These are phyloP conservation scores for Phytophthora constricta DNA, from an alignment of 352 stramenopile species.

Conservation along the genomic window DNA sequence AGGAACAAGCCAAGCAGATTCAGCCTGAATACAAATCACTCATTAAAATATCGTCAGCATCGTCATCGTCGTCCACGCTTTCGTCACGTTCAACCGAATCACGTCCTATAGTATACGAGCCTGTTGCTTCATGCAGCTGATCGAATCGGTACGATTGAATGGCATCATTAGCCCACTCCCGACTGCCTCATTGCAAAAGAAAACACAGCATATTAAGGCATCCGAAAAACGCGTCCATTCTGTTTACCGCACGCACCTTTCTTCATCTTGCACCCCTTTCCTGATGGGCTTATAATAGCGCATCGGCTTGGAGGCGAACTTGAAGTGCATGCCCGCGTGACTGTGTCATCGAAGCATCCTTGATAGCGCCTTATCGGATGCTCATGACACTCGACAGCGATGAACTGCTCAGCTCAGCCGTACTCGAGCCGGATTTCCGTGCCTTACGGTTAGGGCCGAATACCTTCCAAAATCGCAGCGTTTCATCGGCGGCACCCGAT, in stretches of 20 bases:
- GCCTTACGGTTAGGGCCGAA: conserved; percentile 92
- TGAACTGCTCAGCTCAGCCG: conserved; percentile 63
- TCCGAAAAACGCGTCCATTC: conserved; percentile 6
- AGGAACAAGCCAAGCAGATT: neutral
- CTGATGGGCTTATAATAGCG: conserved; percentile 7
- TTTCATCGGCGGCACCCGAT: conserved; percentile 98
- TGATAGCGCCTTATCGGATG: conserved; percentile 62
- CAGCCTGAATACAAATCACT: conserved; percentile 24
- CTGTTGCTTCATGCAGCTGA: conserved; percentile 23
- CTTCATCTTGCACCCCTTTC: too few species aligned
- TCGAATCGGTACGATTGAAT: conserved; percentile 20
- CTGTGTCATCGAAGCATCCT: conserved; percentile 9
- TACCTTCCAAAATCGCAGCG: conserved; percentile 99
- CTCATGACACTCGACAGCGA: conserved; percentile 84
- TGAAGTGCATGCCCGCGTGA: conserved; percentile 15
- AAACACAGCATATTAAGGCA: conserved; percentile 11
- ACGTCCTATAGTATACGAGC: conserved; percentile 26
- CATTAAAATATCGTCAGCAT: conserved; percentile 41
- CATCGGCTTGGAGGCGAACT: conserved; percentile 9
- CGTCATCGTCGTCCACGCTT: conserved; percentile 21
- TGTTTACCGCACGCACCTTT: conserved; percentile 7
- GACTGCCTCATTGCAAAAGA: conserved; percentile 13
- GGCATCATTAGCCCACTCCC: conserved; percentile 12
- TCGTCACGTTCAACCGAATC: conserved; percentile 17
- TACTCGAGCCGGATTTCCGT: conserved; percentile 61